Evolutionary conservation across 2,329 filamentous ascomycete species (phyloP), one percentile per base, ranked within the genome.

Genomic region (Myrmaecium sp.): DNA sequence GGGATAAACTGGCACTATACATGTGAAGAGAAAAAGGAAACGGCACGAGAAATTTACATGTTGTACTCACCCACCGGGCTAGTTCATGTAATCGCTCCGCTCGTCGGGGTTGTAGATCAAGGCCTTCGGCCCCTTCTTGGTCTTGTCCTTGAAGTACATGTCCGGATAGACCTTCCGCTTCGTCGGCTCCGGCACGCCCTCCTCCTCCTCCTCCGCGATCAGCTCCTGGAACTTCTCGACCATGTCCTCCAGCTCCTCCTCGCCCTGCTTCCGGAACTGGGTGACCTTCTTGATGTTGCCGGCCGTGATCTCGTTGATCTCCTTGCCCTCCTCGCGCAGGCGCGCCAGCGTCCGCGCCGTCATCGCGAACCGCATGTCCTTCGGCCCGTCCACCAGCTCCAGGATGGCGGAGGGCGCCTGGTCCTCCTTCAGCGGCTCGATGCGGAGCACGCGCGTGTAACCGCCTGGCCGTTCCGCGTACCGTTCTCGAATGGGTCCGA

Each of bases 341-440:
- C 72, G 64, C 22, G 80, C 81, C 5, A 95, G 64, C 0, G 81
- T 74, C 40, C 77, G 78, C 14, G 89, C 89, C 3, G 84, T 93
- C 68, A 95, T 74, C 43, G 82, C 81, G 57, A 94, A 94, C 17
- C 84, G 78, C 61, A 93, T 80, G 54, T 98, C 89, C 49, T 75
- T 78, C 17, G 83, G 82, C 18, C 86, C 84, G 54, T 98, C 89
- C 34, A 98, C 84, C 17, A 98, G 69, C 56, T 95, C 83, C 25
- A 98, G 73, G 36, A 98, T 84, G 13, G 89, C 86, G 17, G 77
- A 84, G 36, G 74, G 69, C 6, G 80, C 86, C 57, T 94, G 82
- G 52, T 95, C 86, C 44, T 69, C 66, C 52, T 86, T 82, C 43
- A 78, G 69, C 30, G 89, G 79, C 55, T 95, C 86, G 37, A 91